Evolutionary conservation across 495 filamentous ascomycete species (phyloP).

Genomic region (Penicillium silybi): DNA sequence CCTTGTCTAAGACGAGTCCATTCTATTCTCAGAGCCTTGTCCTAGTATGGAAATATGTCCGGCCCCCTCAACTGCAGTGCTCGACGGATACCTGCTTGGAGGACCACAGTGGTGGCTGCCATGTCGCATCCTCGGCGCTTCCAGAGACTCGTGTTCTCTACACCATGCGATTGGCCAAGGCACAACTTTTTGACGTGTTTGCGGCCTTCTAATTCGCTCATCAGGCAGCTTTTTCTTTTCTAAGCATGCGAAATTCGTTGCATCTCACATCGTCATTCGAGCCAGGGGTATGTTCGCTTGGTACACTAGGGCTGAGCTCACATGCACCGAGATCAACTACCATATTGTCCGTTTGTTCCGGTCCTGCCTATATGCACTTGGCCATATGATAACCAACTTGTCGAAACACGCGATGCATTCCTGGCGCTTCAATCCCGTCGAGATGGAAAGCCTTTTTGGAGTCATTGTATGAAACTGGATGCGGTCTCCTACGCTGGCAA

Average conservation of each 20-base stretch:
- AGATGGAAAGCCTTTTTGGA: slow-evolving; percentile 11
- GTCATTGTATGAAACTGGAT: background rate
- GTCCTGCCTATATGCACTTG: slow-evolving; percentile 9
- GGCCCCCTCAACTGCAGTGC: background rate
- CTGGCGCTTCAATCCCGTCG: slow-evolving; percentile 2
- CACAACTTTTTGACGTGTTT: slow-evolving; percentile 8
- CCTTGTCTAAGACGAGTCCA: background rate
- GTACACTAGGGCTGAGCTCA: slow-evolving; percentile 1
- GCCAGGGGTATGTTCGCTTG: slow-evolving; percentile 5
- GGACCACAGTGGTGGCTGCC: slow-evolving; percentile 1
- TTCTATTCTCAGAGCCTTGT: slow-evolving; percentile 2
- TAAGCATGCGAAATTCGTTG: background rate
- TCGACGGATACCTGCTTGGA: slow-evolving; percentile 18
- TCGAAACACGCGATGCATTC: background rate
- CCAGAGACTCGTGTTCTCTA: background rate
- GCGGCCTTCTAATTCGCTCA: slow-evolving; percentile 9
- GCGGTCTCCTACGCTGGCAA: slow-evolving; percentile 6
- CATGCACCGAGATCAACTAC: slow-evolving; percentile 3
- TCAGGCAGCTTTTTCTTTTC: background rate
- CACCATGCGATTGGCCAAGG: slow-evolving; percentile 9
- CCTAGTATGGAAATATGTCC: slow-evolving; percentile 11
- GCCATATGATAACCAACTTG: slow-evolving; percentile 8
- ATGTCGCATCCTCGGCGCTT: slow-evolving; percentile 10
- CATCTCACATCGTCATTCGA: slow-evolving; percentile 2
- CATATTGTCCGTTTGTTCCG: slow-evolving; percentile 7